Conservation (phyloP, 202 grass and related monocot genomes). For the Thinopyrum obtusiflorum region DNA sequence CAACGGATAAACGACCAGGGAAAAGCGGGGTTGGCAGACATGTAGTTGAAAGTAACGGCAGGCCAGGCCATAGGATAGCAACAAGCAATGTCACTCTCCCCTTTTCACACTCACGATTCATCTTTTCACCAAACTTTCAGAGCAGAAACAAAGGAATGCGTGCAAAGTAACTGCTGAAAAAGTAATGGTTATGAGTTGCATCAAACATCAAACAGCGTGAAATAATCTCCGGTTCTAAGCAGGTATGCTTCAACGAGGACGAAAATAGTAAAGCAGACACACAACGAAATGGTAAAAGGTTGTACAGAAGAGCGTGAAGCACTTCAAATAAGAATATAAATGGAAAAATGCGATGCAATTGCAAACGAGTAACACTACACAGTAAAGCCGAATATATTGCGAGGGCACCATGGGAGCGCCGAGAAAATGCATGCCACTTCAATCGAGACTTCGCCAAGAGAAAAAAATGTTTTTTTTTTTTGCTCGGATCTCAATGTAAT, state of each 20-base stretch:
- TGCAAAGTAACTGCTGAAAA: conserved; percentile 5
- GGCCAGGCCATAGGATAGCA: background rate
- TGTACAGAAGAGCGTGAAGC: background rate
- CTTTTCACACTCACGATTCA: background rate
- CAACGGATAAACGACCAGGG: background rate
- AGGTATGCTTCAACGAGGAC: background rate
- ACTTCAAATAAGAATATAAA: background rate
- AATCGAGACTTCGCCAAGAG: background rate
- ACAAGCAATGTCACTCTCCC: background rate
- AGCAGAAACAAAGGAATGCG: conserved; percentile 1
- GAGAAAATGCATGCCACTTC: background rate
- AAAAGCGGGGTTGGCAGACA: background rate
- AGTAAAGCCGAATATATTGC: background rate
- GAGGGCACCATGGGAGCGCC: background rate
- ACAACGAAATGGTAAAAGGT: background rate
- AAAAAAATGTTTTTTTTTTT: too few relatives aligned
- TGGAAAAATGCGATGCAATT: background rate
- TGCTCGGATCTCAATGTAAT: too few relatives aligned
- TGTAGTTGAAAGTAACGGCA: background rate
- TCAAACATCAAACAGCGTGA: background rate
- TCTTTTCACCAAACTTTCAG: conserved; percentile 44
- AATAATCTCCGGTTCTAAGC: background rate
- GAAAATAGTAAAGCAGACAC: background rate
- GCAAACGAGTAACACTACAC: background rate
- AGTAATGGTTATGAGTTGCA: background rate